Base-by-base conservation (phyloP, 108 stramenopile species). In the Licmophora abbreviata region DNA sequence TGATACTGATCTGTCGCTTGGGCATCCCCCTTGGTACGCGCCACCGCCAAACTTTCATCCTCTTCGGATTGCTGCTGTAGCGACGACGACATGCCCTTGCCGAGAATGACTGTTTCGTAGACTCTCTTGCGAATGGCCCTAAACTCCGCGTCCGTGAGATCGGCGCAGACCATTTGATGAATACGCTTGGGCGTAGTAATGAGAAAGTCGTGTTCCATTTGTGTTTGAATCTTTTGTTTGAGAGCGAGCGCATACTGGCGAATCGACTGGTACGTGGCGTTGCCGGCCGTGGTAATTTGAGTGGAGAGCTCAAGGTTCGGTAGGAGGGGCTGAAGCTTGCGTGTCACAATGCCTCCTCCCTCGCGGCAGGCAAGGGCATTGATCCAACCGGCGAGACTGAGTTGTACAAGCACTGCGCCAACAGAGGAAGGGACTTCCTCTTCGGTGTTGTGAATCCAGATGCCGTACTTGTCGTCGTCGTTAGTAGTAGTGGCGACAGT, bases 181-280 rank as follows among this genome's bases (percentile, higher is more conserved):
- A 93, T 93, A 21, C 92, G 77, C 10, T 66, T 41, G 17, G 92
- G 92, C 3, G 92, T 93, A 1, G 83, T 87, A 26, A 67, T 53
- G 52, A 88, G 60, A 15, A 88, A 70, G 66, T 93, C 92, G 26
- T 73, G 50, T 61, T 86, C 85, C 25, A 84, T 63, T 15, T 71
- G 65, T 15, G 69, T 51, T 38, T 68, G 63, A 9, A 70, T 43
- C 21, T 59, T 51, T 6, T 49, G 61, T 33, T 64, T 44, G 25
- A 74, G 33, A 0, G 54, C 48, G 15, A 40, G 21, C 10, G 77
- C 77, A 26, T 67, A 21, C 29, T 45, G 12, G 31, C 51, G 49
- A 37, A 69, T 45, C 11, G 40, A 20, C 1, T 37, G 24, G 28
- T 58, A 42, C 1, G 67, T 48, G 23, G 40, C 44, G 3, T 56